Conservation (phyloP, 257 asterid species). For the Cordia subcordata region DNA sequence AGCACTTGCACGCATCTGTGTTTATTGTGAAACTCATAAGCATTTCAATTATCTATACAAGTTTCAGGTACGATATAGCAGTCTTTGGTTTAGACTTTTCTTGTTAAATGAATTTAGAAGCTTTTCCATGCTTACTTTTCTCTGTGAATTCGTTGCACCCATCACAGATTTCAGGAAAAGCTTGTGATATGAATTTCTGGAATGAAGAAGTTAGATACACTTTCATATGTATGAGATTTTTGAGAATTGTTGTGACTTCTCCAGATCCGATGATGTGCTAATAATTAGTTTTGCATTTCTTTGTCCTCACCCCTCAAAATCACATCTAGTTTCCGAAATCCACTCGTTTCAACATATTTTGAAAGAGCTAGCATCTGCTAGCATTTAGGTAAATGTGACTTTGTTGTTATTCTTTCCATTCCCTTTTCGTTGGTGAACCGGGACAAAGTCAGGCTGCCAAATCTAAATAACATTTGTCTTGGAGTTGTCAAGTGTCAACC, state of each 20-base stretch:
- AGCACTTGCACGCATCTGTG: constrained; percentile 87
- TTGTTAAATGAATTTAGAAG: constrained; percentile 1
- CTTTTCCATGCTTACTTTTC: background rate
- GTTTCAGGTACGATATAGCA: constrained; percentile 56
- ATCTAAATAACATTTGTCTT: too few relatives aligned
- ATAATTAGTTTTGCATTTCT: background rate
- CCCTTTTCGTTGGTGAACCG: too few relatives aligned
- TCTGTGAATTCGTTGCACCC: background rate
- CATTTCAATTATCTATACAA: constrained; percentile 84
- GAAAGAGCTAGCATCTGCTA: background rate
- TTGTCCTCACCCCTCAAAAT: background rate
- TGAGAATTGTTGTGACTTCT: too few relatives aligned
- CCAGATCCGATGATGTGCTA: too few relatives aligned
- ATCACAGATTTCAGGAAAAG: too few relatives aligned
- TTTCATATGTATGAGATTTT: too few relatives aligned
- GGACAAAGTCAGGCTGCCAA: too few relatives aligned
- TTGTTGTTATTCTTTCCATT: too few relatives aligned
- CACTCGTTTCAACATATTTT: background rate
- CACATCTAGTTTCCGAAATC: background rate
- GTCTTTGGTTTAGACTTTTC: constrained; percentile 18
- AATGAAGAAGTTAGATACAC: too few relatives aligned
- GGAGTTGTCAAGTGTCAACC: too few relatives aligned
- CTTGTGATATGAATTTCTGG: too few relatives aligned
- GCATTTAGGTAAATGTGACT: background rate
- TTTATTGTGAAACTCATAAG: constrained; percentile 85